These are phyloP conservation scores for Diplosphaera chodatii DNA, from an alignment of 139 green algal species.

Conservation along the genomic window DNA sequence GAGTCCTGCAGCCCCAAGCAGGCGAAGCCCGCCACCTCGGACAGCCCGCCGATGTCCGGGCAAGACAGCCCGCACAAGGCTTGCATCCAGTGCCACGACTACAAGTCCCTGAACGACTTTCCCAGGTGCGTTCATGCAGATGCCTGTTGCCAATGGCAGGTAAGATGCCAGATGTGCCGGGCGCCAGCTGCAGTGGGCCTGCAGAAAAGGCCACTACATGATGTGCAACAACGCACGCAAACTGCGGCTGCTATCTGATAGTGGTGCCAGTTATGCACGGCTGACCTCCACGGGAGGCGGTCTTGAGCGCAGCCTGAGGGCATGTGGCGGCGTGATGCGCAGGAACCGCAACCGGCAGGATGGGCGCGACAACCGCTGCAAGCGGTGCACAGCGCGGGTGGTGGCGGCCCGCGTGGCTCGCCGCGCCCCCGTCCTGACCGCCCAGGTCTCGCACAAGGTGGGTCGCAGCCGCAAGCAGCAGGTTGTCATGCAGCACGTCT, in stretches of 20 bases:
- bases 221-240: too few relatives aligned
- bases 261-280: too few relatives aligned
- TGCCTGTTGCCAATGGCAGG: too few relatives aligned
- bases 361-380: constrained; percentile 22
- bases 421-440: background rate
- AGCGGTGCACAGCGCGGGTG: constrained; percentile 16
- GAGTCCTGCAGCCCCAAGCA: background rate
- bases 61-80: background rate
- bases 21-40: background rate
- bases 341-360: constrained; percentile 27
- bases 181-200: too few relatives aligned
- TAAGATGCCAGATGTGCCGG: too few relatives aligned
- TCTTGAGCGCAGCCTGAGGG: too few relatives aligned
- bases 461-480: too few relatives aligned
- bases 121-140: constrained; percentile 49
- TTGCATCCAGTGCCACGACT: constrained; percentile 31
- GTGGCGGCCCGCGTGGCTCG: background rate
- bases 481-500: too few relatives aligned
- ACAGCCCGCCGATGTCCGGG: background rate
- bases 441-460: background rate
- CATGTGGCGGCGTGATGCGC: too few relatives aligned
- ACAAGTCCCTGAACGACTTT: constrained; percentile 42
- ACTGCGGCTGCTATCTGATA: too few relatives aligned
- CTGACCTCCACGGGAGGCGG: too few relatives aligned
- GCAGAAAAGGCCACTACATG: too few relatives aligned